Percentiles rank a stretch among this genome's conserved stretches.
Conservation (phyloP, 23 red algal genomes). For the Gracilariopsis chorda region DNA sequence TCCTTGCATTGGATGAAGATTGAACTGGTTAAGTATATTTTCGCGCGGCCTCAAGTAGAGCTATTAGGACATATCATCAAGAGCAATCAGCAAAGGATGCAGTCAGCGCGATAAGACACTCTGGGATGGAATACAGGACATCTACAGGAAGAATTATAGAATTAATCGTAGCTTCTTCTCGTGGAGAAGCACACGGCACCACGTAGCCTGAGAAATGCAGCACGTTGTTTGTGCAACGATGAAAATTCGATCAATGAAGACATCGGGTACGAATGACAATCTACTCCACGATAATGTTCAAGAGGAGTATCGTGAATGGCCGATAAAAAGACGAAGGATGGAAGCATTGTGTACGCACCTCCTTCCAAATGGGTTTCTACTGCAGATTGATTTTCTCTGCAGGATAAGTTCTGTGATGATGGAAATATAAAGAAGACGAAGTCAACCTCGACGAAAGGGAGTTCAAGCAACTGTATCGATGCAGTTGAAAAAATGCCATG, state of each 20-base stretch:
- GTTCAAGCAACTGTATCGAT: neutral
- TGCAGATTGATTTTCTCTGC: neutral
- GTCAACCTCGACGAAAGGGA: neutral
- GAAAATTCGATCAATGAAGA: conserved; percentile 5
- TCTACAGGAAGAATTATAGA: too few species aligned
- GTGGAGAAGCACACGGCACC: too few species aligned
- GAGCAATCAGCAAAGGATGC: too few species aligned
- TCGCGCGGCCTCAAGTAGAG: too few species aligned
- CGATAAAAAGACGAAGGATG: neutral
- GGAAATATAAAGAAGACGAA: neutral
- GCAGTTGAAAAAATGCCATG: neutral
- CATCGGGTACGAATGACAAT: conserved; percentile 12
- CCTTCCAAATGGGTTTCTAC: conserved; percentile 4
- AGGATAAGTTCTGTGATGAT: conserved; percentile 10
- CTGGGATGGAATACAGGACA: too few species aligned
- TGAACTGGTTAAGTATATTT: too few species aligned
- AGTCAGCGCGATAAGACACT: too few species aligned
- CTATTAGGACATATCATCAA: too few species aligned
- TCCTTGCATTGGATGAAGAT: too few species aligned
- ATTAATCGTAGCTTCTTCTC: too few species aligned
- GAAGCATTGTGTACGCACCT: neutral
- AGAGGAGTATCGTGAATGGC: conserved; percentile 11
- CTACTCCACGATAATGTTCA: neutral
- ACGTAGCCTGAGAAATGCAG: neutral
- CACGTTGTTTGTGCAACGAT: conserved; percentile 23